These are phyloP conservation scores for Backusella liffmaniae DNA, from an alignment of 192 early-diverging fungal species.

Conservation along the genomic window DNA sequence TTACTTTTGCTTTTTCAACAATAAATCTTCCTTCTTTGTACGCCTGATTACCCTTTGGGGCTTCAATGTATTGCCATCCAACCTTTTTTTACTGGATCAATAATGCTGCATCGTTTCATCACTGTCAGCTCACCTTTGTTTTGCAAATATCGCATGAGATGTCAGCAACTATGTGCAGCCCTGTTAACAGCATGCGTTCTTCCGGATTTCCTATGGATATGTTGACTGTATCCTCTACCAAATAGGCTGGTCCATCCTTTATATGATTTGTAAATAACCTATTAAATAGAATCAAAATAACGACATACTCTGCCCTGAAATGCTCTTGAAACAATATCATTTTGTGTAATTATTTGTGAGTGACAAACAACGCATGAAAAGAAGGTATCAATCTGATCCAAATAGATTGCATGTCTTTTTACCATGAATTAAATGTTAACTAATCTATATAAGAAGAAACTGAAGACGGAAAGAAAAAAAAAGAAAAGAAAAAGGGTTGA, in stretches of 20 bases:
- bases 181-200: slow-evolving; percentile 56
- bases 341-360: slow-evolving; percentile 50
- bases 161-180: slow-evolving; percentile 57
- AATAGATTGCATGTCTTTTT: slow-evolving; percentile 44
- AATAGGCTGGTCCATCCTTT: slow-evolving; percentile 52
- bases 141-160: slow-evolving; percentile 51
- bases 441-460: neutral
- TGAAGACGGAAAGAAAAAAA: neutral
- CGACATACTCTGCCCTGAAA: slow-evolving; percentile 25
- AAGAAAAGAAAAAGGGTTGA: neutral
- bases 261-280: neutral
- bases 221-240: slow-evolving; percentile 53
- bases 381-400: slow-evolving; percentile 40
- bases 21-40: slow-evolving; percentile 61
- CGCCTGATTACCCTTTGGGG: slow-evolving; percentile 54
- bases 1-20: slow-evolving; percentile 50
- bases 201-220: slow-evolving; percentile 51
- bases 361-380: slow-evolving; percentile 57
- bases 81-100: slow-evolving; percentile 12
- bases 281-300: neutral
- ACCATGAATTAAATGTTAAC: slow-evolving; percentile 3
- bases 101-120: neutral
- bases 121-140: slow-evolving; percentile 16
- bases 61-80: slow-evolving; percentile 61
- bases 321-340: slow-evolving; percentile 59